Base-by-base conservation (phyloP, 257 asterid genomes). In the Buddleja alternifolia region DNA sequence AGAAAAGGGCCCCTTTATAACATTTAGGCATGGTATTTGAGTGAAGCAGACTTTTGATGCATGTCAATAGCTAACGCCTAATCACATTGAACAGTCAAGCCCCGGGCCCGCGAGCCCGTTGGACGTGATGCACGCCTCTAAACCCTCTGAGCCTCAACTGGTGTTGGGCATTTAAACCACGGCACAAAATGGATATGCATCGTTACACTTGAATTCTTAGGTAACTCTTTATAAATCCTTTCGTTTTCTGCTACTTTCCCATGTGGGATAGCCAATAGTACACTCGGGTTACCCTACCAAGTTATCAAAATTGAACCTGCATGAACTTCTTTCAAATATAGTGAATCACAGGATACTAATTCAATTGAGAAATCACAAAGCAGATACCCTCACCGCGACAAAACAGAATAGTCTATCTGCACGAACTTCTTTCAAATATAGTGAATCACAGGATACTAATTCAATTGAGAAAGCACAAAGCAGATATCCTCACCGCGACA, bases 311-410 rank as follows among this genome's bases (percentile, higher is more conserved):
- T 42, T 60, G 40, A 65, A 10, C 25, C 15, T 21, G 40, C 19
- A 39, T 48, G 58, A 44, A 41, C 44, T 39, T 44, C 4, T 52
- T 34, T 50, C 54, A 69, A 32, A 19, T 58, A 47, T 37, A 48
- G 63, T 57, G 34, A 57, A 51, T 54, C 37, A 40, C 17, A 37
- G 58, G 53, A 15, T 32, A 50, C 39, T 17, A 42, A 70, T 16
- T 52, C 52, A 58, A 51, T 70, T 64, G 60, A 64, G 62, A 68
- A 59, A 65, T 45, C 61, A 37, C 36, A 45, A 68, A 39, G 60
- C 24, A 37, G 21, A 61, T 45, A 32, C 37, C 36, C n/a, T 41
- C 25, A 66, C n/a, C 9, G 16, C 20, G 11, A n/a, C n/a, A n/a
- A n/a, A n/a, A n/a, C n/a, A n/a, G n/a, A n/a, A n/a, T n/a, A n/a